These are phyloP conservation scores for Carex cristatella DNA, from an alignment of 176 grass and related monocot genomes.

Conservation along the genomic window DNA sequence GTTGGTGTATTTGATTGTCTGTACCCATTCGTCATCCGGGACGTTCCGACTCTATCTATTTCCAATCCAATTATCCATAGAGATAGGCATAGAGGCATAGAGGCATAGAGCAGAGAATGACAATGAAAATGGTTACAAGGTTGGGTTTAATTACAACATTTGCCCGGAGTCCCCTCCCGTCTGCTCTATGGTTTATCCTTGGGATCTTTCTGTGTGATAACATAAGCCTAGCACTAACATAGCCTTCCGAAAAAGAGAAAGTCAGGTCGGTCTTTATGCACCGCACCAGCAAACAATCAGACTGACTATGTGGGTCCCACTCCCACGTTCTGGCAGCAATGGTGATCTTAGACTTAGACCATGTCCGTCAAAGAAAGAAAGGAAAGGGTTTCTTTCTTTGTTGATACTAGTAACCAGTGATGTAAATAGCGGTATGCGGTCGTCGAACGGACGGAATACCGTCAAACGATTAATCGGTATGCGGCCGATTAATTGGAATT, in stretches of 20 bases:
- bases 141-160: constrained; percentile 2
- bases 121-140: background rate
- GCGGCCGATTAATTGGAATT: too few species aligned
- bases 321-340: background rate
- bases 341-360: background rate
- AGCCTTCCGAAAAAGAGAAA: background rate
- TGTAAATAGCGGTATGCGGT: too few species aligned
- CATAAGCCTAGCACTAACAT: too few species aligned
- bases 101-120: background rate
- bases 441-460: too few species aligned
- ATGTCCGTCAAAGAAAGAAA: background rate
- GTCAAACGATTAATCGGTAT: too few species aligned
- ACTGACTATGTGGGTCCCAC: background rate
- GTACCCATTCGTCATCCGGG: background rate
- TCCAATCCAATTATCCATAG: too few species aligned
- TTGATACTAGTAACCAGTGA: background rate
- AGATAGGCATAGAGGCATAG: too few species aligned
- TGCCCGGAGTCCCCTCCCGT: background rate
- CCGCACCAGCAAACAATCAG: background rate
- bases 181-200: background rate
- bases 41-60: background rate
- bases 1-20: background rate
- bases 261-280: background rate
- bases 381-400: background rate
- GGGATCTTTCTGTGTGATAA: background rate